phyloP scores from a whole-genome alignment of 2,329 filamentous ascomycete genomes.

The Colletotrichum orchidophilum region DNA sequence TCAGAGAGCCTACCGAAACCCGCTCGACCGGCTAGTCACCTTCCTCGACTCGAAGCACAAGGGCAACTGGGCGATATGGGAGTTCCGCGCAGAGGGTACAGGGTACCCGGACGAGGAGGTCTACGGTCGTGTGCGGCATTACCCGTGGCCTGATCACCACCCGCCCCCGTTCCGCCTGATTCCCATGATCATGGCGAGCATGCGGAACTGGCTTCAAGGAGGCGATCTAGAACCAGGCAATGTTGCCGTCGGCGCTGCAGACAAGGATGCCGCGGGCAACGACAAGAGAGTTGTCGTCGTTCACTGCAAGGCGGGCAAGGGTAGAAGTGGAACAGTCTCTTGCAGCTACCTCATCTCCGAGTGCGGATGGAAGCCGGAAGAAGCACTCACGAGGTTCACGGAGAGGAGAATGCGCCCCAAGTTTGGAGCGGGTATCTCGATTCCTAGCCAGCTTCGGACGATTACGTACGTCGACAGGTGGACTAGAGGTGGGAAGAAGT shows the following conservation, averaged over 20 bases:
- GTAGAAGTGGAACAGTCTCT: conserved; percentile 86
- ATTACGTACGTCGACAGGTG: conserved; percentile 89
- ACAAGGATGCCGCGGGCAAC: conserved; percentile 38
- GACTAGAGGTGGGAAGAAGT: conserved; percentile 78
- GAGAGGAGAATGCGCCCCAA: conserved; percentile 87
- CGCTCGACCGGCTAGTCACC: conserved; percentile 83
- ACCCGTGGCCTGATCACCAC: conserved; percentile 97
- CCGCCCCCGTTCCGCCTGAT: conserved; percentile 92
- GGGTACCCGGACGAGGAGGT: conserved; percentile 94
- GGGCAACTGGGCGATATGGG: conserved; percentile 92
- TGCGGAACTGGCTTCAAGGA: conserved; percentile 85
- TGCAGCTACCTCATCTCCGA: conserved; percentile 93
- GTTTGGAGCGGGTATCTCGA: conserved; percentile 90
- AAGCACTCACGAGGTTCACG: conserved; percentile 71
- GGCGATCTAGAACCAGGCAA: conserved; percentile 48
- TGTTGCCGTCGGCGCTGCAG: conserved; percentile 8
- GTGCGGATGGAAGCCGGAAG: conserved; percentile 68
- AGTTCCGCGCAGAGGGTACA: conserved; percentile 95
- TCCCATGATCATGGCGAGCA: conserved; percentile 88
- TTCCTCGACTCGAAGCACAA: conserved; percentile 90
- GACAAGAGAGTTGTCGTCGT: conserved; percentile 80
- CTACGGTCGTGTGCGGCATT: conserved; percentile 86
- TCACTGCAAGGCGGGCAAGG: conserved; percentile 98
- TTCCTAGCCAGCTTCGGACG: conserved; percentile 91
- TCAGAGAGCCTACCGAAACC: conserved; percentile 92